Evolutionary conservation across 2,329 filamentous ascomycete genomes (phyloP), one percentile per base, ranked within the genome.

Genomic region (Cryphonectria nitschkei): DNA sequence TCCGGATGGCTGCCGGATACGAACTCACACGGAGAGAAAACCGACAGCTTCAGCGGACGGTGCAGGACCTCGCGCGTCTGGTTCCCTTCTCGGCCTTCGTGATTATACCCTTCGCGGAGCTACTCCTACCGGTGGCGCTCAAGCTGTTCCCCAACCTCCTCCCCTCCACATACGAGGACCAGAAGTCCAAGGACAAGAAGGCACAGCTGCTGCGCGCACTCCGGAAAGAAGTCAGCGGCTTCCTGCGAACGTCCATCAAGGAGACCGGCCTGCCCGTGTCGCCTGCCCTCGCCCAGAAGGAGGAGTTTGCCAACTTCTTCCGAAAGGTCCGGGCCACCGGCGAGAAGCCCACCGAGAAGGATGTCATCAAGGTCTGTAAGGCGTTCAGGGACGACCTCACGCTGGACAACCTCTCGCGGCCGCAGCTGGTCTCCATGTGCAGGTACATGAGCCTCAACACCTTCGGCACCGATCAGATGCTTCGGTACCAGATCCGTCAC

Each of bases 311-410:
- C 72, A 93, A 95, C 77, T 99, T 99, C 84, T 99, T 99, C 91
- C 92, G 93, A 80, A 99, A 99, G 85, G 89, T 98, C 73, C 88
- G 96, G 68, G 90, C 93, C 26, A 98, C 95, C 0, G 96, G 95
- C 74, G 95, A 98, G 84, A 87, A 92, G 62, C 96, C 96, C 0
- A 96, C 93, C 5, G 88, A 90, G 68, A 88, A 95, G 75, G 96
- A 99, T 79, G 94, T 99, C 74, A 97, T 99, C 86, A 97, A 96
- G 83, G 95, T 99, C 74, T 98, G 96, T 90, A 97, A 98, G 87
- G 92, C 97, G 74, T 99, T 99, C 89, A 97, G 96, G 81, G 96
- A 99, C 79, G 96, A 99, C 81, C 80, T 99, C 77, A 99, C 96
- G 0, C 87, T 99, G 43, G 96, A 99, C 89, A 99, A 99, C 83